These are phyloP conservation scores for Salix purpurea DNA, from an alignment of 345 rosid genomes.

Conservation along the genomic window DNA sequence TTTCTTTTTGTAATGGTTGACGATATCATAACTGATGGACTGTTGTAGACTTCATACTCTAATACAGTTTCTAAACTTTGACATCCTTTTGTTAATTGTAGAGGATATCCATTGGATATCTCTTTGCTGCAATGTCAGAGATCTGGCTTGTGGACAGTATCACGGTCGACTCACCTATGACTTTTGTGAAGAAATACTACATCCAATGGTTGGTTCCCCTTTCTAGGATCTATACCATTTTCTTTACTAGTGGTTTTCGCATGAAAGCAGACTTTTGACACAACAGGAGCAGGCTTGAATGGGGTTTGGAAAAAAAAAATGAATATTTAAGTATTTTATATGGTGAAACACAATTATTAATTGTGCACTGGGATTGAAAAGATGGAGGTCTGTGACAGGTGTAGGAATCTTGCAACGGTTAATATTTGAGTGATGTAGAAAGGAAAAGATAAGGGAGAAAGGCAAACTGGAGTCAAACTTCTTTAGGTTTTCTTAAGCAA, in stretches of 20 bases:
- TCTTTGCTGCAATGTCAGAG: conserved; percentile 51
- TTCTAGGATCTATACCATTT: neutral
- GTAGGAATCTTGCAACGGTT: too few relatives aligned
- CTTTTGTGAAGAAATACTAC: conserved; percentile 43
- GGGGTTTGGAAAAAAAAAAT: neutral
- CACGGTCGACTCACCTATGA: conserved; percentile 33
- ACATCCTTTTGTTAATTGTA: conserved; percentile 20
- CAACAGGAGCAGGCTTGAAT: neutral
- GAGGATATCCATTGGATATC: conserved; percentile 66
- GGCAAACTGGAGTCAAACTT: too few relatives aligned
- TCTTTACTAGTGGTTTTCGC: neutral
- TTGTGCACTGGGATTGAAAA: too few relatives aligned
- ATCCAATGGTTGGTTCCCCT: conserved; percentile 48
- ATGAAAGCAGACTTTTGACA: neutral
- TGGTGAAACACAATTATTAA: neutral
- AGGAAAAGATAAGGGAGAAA: too few relatives aligned
- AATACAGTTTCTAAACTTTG: too few relatives aligned
- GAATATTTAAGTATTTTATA: neutral
- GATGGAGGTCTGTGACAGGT: too few relatives aligned
- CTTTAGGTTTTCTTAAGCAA: too few relatives aligned
- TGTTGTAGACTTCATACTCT: neutral
- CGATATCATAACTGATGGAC: neutral
- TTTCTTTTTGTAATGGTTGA: neutral
- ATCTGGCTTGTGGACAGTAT: conserved; percentile 48
- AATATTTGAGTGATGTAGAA: too few relatives aligned